A percentile compares a stretch with the other conserved stretches of the same genome.
Conservation (phyloP, 2,329 filamentous ascomycete species). For the Aspergillus sp. region DNA sequence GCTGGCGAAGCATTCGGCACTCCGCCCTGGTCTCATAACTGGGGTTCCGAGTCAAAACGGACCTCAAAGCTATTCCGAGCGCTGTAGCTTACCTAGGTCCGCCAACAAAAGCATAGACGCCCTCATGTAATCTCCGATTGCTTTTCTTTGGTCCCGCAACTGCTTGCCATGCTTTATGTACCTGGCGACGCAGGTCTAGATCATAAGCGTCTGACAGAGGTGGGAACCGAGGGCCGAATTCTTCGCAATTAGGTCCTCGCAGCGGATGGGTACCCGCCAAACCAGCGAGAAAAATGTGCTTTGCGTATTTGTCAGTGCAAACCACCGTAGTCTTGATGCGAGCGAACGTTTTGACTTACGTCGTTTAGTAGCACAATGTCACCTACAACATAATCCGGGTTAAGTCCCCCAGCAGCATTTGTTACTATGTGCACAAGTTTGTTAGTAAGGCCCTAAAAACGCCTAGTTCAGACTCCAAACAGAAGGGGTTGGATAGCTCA, state of each 20-base stretch:
- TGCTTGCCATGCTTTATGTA: conserved; percentile 58
- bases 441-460: background rate
- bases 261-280: conserved; percentile 62
- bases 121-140: conserved; percentile 59
- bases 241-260: conserved; percentile 61
- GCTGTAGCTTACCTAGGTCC: conserved; percentile 57
- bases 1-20: conserved; percentile 59
- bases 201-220: conserved; percentile 67
- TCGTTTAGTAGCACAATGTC: conserved; percentile 67
- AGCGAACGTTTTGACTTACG: conserved; percentile 38
- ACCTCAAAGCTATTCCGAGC: background rate
- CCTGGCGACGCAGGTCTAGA: conserved; percentile 57
- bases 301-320: conserved; percentile 13
- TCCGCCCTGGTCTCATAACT: conserved; percentile 67
- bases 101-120: conserved; percentile 64
- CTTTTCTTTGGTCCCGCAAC: conserved; percentile 44
- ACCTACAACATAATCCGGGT: conserved; percentile 62
- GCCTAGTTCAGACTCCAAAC: background rate
- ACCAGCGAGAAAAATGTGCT: conserved; percentile 65
- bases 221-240: conserved; percentile 64
- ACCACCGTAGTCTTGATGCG: too few relatives aligned
- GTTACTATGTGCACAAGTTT: conserved; percentile 50
- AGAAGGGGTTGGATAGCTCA: conserved; percentile 28
- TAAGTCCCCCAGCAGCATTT: conserved; percentile 66
- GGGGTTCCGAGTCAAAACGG: background rate